Conservation (phyloP, 208 protist genomes). For the Naegleria gruberi region DNA sequence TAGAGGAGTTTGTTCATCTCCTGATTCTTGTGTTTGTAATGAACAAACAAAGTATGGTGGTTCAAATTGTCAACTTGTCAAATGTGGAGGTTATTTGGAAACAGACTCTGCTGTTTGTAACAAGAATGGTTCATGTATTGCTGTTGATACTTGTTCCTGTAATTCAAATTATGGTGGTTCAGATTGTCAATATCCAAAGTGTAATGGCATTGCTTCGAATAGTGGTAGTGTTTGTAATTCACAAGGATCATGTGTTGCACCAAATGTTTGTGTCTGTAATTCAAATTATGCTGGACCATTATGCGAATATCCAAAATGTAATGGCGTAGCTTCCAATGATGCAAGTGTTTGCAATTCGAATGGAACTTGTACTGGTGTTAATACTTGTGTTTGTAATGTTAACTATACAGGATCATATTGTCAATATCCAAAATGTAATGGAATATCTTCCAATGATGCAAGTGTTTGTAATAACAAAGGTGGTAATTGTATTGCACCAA, state of each 20-base stretch:
- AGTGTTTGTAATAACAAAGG: neutral
- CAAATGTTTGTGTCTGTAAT: neutral
- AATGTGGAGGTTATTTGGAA: neutral
- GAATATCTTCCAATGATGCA: neutral
- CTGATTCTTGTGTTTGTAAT: neutral
- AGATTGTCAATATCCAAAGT: neutral
- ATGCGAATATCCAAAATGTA: neutral
- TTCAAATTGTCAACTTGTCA: neutral
- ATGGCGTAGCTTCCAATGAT: neutral
- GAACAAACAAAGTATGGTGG: neutral
- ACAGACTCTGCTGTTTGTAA: neutral
- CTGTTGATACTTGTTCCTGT: neutral
- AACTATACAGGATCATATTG: neutral
- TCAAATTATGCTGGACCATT: neutral
- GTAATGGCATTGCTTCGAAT: neutral
- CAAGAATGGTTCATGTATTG: neutral
- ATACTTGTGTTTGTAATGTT: neutral
- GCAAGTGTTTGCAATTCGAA: neutral
- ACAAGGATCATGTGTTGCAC: neutral
- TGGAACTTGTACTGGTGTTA: neutral
- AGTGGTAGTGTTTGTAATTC: neutral
- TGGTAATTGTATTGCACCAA: neutral
- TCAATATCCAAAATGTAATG: neutral
- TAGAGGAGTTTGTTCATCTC: neutral
- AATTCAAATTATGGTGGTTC: neutral